Base-by-base conservation (phyloP, 2,329 filamentous ascomycete genomes). In the Diaporthe velutina region DNA sequence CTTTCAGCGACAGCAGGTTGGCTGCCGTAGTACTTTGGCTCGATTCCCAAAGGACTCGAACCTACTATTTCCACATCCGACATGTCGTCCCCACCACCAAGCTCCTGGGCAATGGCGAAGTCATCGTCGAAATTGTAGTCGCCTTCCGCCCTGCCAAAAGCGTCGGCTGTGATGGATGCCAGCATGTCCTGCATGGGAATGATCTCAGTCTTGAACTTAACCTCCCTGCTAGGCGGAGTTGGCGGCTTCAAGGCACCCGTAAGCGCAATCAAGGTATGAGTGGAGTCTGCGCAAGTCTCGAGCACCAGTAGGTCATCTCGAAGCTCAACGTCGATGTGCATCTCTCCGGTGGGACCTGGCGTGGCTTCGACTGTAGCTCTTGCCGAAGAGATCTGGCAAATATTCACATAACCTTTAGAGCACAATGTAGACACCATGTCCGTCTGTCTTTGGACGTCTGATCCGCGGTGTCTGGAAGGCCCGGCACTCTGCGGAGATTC, bases 201-300 rank as follows among this genome's bases (percentile, higher is more conserved):
- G 4, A 98, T 90, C 76, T 96, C 91, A 0, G 96, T 98, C 48
- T 94, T 90, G 82, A 98, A 99, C 81, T 97, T 97, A 77, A 93
- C 90, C 78, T 94, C 93, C 76, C 93, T 95, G 80, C 91, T 96
- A 1, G 96, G 95, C 0, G 95, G 93, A 10, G 91, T 92, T 1
- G 97, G 96, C 6, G 96, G 97, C 50, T 93, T 92, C 6, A 99
- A 87, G 0, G 93, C 95, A 79, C 94, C 95, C 22, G 96, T 85
- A 55, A 98, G 89, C 2, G 90, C 89, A 70, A 98, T 93, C 19
- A 99, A 88, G 0, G 97, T 99, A 82, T 98, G 95, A 0, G 95
- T 98, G 2, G 97, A 99, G 83, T 99, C 97, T 40, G 97, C 97
- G 80, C 97, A 99, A 1, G 96, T 97, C 83, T 99, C 97, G 9